Evolutionary conservation across 73 alveolate genomes (phyloP), one percentile per base, ranked within the genome.

Genomic region (Paramecium biaurelia): DNA sequence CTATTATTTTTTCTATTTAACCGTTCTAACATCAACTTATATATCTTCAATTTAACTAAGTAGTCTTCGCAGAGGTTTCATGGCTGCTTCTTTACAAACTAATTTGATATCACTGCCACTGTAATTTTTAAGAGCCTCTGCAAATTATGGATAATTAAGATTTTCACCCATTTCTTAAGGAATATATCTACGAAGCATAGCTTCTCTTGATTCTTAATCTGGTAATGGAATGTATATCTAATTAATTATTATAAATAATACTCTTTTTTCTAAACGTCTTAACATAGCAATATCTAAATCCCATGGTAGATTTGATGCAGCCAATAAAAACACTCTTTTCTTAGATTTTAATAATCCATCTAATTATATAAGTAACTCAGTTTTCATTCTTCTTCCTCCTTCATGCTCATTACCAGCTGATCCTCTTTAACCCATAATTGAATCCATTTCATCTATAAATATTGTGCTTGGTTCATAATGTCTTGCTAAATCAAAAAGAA

Each of bases 261-360:
- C 94, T 89, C 99, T 97, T 88, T 99, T 99, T 89, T 98, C 99
- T 57, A 98, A 94, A 59, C 99, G 82, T 92, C 99, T 96, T 42
- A 99, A 96, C 85, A 99, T 95, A 1, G 99, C 99, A 18, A 98
- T 96, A 93, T 99, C 99, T 86, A 99, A 93, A 85, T 99, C 99
- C 99, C 99, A 98, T 15, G 99, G 99, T 5, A 98, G 93, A 93
- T 98, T 99, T 70, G 99, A 95, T 21, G 99, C 99, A 1, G 99
- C 99, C 49, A 99, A 93, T 18, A 98, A 88, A 92, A 98, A 98
- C 12, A 98, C 99, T 89, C 99, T 96, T 93, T 97, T 99, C 70
- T 94, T 96, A 26, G 93, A 67, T 85, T 98, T 98, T 84, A 96
- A 93, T 56, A 99, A 93, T 24, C 99, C 99, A 92, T 98, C 99